Evolutionary conservation across 768 basidiomycete species (phyloP).

Genomic region (Hericium erinaceus): DNA sequence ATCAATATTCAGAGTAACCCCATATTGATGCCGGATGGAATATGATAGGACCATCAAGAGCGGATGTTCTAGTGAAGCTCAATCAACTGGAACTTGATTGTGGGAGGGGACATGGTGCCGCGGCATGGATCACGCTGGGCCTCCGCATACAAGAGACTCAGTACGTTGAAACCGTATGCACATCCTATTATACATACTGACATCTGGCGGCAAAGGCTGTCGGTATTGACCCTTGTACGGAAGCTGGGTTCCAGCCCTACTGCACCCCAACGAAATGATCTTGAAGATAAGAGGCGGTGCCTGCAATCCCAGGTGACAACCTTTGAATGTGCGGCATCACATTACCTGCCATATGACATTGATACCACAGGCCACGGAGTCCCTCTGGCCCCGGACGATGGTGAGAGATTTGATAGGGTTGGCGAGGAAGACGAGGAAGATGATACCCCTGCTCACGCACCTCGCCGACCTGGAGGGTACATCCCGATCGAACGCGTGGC

Average conservation of each 20-base stretch:
- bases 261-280: neutral
- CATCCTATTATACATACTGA: too few species aligned
- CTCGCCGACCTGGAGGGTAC: neutral
- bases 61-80: neutral
- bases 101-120: neutral
- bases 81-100: neutral
- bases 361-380: neutral
- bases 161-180: neutral
- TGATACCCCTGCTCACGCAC: neutral
- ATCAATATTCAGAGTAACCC: too few species aligned
- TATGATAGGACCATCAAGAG: neutral
- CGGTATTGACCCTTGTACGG: neutral
- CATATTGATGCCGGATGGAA: too few species aligned
- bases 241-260: neutral
- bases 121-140: neutral
- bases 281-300: too few species aligned
- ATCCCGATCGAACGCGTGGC: neutral
- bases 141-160: neutral
- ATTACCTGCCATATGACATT: neutral
- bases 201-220: neutral
- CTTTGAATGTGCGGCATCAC: neutral
- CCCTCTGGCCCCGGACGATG: neutral
- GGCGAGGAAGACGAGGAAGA: too few species aligned
- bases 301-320: neutral
- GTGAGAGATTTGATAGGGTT: too few species aligned